These are phyloP conservation scores for Colletotrichum tamarilloi DNA, from an alignment of 2,329 filamentous ascomycete genomes.

Conservation along the genomic window DNA sequence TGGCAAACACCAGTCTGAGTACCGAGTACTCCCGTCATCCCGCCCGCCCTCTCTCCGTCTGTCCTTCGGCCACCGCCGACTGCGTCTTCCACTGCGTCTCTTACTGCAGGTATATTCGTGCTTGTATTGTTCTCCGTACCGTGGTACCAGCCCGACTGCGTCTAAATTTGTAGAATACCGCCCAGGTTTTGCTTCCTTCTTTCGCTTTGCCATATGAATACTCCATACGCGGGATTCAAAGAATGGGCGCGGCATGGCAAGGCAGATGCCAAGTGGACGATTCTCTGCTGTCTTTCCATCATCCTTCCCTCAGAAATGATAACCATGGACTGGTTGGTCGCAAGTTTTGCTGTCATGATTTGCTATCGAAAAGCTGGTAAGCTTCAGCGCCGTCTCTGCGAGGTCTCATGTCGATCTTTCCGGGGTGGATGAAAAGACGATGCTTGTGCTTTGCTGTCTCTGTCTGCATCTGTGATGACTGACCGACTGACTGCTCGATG, in stretches of 20 bases:
- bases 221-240: neutral
- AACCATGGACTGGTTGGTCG: neutral
- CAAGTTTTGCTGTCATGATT: neutral
- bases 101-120: neutral
- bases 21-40: neutral
- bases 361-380: neutral
- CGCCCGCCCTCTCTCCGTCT: neutral
- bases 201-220: neutral
- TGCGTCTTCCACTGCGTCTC: neutral
- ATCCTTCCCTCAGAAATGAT: neutral
- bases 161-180: neutral
- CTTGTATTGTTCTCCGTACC: neutral
- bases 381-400: neutral
- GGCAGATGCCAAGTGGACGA: constrained; percentile 19
- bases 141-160: neutral
- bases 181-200: neutral
- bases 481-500: neutral
- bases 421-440: neutral
- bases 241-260: neutral
- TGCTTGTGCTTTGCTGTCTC: neutral
- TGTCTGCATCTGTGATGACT: neutral
- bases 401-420: constrained; percentile 22
- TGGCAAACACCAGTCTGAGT: constrained; percentile 7
- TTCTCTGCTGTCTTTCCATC: neutral
- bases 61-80: neutral